Base-by-base conservation (phyloP, 2,329 filamentous ascomycete genomes). In the Sclerotinia glacialis region DNA sequence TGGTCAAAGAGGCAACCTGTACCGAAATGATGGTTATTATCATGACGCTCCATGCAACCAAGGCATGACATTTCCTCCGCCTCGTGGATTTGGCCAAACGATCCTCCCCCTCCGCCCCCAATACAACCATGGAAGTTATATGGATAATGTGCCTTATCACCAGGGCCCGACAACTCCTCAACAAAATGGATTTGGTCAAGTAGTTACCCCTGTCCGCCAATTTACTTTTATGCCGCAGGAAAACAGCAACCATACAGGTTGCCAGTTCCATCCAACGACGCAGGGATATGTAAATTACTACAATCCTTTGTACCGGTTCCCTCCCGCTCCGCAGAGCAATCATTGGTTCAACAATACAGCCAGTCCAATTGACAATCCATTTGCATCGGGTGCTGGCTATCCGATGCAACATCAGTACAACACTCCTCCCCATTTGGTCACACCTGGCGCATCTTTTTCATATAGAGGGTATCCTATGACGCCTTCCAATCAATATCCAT, bases 51-150 rank as follows among this genome's bases (percentile, higher is more conserved):
- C 5, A 12, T 31, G 34, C 11, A 6, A 34, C 9, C 18, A 7
- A 34, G 18, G 11, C 0, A 5, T 3, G 5, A 0, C 28, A 7
- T 1, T 7, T 2, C 4, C 31, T 54, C 5, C 5, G 3, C 21
- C 21, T 6, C 5, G 37, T 8, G 31, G 21, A 37, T 6, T n/a
- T n/a, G 2, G 2, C 12, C 28, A n/a, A 6, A 5, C 31, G 11
- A 1, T 11, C 3, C 0, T 12, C 6, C 11, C 21, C 1, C 1
- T n/a, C 1, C 21, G 5, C 2, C 12, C 11, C 0, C 52, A 34
- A 14, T 2, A n/a, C 21, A 1, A 37, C 5, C 21, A 16, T 7
- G 21, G 18, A 1, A 8, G 0, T 54, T 14, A 8, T 23, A 7
- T 28, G 1, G 6, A 3, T 1, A 21, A 12, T 37, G 0, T 14